A percentile compares a stretch with the other conserved stretches of the same genome.
Evolutionary conservation across 2,329 filamentous ascomycete genomes (phyloP).

Genomic region (Sporothrix inflata): DNA sequence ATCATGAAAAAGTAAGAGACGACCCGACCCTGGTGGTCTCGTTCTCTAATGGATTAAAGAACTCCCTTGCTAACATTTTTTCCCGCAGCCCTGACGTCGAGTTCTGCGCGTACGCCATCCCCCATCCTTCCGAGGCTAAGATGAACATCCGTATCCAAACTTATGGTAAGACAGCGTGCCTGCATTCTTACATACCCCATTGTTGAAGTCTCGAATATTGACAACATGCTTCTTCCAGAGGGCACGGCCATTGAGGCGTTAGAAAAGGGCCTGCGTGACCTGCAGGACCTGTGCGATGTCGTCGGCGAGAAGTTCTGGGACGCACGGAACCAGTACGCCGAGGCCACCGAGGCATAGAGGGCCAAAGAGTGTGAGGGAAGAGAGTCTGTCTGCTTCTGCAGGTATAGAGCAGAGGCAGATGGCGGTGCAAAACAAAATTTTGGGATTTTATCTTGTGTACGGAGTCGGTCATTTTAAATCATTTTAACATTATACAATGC

Average conservation of each 20-base stretch:
- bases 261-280: slow-evolving; percentile 84
- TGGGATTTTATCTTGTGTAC: slow-evolving; percentile 16
- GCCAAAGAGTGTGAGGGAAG: neutral
- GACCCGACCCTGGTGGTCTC: neutral
- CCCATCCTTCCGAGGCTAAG: slow-evolving; percentile 91
- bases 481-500: neutral
- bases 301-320: slow-evolving; percentile 86
- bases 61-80: slow-evolving; percentile 25
- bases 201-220: neutral
- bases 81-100: slow-evolving; percentile 81
- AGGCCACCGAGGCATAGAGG: slow-evolving; percentile 23
- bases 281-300: slow-evolving; percentile 91
- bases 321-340: slow-evolving; percentile 63
- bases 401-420: neutral
- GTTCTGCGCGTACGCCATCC: slow-evolving; percentile 97
- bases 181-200: neutral
- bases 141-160: slow-evolving; percentile 99
- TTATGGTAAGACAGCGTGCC: slow-evolving; percentile 66
- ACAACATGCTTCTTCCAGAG: slow-evolving; percentile 54
- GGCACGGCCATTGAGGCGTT: slow-evolving; percentile 81
- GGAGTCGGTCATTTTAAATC: slow-evolving; percentile 1
- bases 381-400: neutral
- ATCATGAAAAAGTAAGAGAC: slow-evolving; percentile 93
- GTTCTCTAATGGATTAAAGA: neutral
- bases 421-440: neutral